A percentile compares a stretch with the other conserved stretches of the same genome.
Conservation (phyloP, 2,329 filamentous ascomycete species). For the Xylariaceae sp. region DNA sequence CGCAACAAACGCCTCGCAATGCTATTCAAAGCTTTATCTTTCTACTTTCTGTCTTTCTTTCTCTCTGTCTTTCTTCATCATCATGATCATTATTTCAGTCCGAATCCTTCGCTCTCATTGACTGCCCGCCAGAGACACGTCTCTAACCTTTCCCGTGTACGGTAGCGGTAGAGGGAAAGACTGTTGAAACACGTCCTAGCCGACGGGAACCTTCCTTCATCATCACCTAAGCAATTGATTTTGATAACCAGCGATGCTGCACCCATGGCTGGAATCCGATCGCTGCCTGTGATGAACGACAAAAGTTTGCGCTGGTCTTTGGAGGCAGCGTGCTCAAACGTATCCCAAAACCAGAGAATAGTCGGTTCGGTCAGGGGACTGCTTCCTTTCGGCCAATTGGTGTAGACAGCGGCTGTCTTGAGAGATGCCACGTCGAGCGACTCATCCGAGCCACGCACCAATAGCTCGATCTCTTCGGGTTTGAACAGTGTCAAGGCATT, state of each 20-base stretch:
- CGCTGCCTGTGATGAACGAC: conserved; percentile 83
- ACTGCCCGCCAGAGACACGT: conserved; percentile 77
- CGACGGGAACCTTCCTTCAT: conserved; percentile 70
- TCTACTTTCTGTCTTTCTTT: no score
- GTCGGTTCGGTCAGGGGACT: conserved; percentile 56
- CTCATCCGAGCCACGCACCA: conserved; percentile 81
- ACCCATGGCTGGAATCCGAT: conserved; percentile 84
- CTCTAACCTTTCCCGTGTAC: conserved; percentile 61
- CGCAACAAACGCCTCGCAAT: conserved; percentile 16
- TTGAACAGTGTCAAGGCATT: conserved; percentile 84
- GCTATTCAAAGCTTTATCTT: conserved; percentile 3
- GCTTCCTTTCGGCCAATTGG: conserved; percentile 61
- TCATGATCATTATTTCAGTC: conserved; percentile 44
- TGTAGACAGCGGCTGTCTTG: conserved; percentile 71
- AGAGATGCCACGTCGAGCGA: conserved; percentile 71
- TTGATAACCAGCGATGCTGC: conserved; percentile 71
- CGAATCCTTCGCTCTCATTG: conserved; percentile 87
- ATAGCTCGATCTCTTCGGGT: conserved; percentile 84
- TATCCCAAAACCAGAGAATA: conserved; percentile 83
- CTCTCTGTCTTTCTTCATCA: conserved; percentile 6
- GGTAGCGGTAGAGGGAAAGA: conserved; percentile 70
- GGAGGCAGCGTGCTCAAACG: conserved; percentile 61
- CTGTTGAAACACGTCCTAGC: conserved; percentile 91
- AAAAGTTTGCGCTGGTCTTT: conserved; percentile 71
- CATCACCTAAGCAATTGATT: conserved; percentile 69